Evolutionary conservation across 2,329 filamentous ascomycete species (phyloP), one percentile per base, ranked within the genome.

Genomic region (Talaromyces sp.): DNA sequence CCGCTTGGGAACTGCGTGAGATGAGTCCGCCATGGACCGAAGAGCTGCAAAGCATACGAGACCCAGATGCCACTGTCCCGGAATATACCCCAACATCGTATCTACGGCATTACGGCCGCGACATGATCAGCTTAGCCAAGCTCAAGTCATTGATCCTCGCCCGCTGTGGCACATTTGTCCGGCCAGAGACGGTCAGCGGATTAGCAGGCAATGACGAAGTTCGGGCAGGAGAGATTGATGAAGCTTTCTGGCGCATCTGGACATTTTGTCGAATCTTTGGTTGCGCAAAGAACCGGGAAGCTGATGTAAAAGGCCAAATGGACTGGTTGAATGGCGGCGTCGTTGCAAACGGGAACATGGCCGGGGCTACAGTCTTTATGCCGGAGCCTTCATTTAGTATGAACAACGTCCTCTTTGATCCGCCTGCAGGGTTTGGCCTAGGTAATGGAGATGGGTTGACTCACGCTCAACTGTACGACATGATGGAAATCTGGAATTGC

Each of bases 201-300:
- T 75, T 88, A 3, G 74, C 79, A 1, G 81, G 80, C 3, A 69
- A 76, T 21, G 76, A 79, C 50, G 73, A 77, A 9, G 65, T 70
- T 2, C 76, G 79, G 9, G 77, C 81, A 1, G 74, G 76, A 46
- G 80, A 84, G 60, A 77, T 87, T 27, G 82, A 87, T 60, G 80
- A 86, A 69, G 85, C 85, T 0, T 79, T 88, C 54, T 88, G 84
- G 83, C 81, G 85, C 2, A 82, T 88, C 31, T 87, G 85, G 85
- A 85, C 81, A 0, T 88, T 88, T 70, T 87, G 85, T 70, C 80
- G 80, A 58, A 81, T 87, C 32, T 88, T 88, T 57, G 85, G 85
- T 1, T 80, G 77, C 55, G 78, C 79, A 0, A 86, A 84, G 64
- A 79, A 78, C 4, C 79, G 84, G 14, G 83, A 86, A 64, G 80